These are phyloP conservation scores for Zoysia japonica DNA, from an alignment of 176 grass and related monocot species.

Conservation along the genomic window DNA sequence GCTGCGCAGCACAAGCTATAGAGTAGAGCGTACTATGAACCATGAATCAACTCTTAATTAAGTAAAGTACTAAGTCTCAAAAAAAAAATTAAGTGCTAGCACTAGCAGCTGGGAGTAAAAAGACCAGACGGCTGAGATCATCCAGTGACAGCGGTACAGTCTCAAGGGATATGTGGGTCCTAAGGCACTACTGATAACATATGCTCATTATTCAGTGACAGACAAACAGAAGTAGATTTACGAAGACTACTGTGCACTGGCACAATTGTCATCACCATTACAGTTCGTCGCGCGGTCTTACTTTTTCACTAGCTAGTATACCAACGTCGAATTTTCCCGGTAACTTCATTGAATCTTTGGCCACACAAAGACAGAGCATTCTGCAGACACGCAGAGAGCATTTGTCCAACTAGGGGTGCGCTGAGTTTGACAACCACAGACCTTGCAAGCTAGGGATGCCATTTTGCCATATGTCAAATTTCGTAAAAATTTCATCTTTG, in stretches of 20 bases:
- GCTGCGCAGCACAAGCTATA: too few relatives aligned
- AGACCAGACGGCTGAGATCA: background rate
- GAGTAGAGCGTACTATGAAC: too few relatives aligned
- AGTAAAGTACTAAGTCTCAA: background rate
- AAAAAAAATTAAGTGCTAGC: too few relatives aligned
- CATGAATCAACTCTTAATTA: too few relatives aligned
- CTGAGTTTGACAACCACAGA: conserved; percentile 6
- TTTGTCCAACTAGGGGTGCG: background rate
- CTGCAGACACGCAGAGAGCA: background rate
- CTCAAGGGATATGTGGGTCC: background rate
- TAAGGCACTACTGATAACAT: conserved; percentile 2
- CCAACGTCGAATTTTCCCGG: conserved; percentile 16
- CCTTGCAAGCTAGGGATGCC: conserved; percentile 7
- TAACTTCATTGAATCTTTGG: conserved; percentile 14
- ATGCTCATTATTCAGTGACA: conserved; percentile 12
- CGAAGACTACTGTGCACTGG: conserved; percentile 1
- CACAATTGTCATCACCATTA: background rate
- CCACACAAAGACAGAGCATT: background rate
- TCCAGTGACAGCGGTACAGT: background rate
- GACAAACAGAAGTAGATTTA: conserved; percentile 10
- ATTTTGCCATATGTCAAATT: conserved; percentile 7
- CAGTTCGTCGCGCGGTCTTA: background rate
- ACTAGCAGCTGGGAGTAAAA: background rate
- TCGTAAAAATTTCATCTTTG: conserved; percentile 21
- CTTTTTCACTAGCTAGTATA: background rate